Base-by-base conservation (phyloP, 1,284 basidiomycete genomes). In the Hypsizygus ulmarius region DNA sequence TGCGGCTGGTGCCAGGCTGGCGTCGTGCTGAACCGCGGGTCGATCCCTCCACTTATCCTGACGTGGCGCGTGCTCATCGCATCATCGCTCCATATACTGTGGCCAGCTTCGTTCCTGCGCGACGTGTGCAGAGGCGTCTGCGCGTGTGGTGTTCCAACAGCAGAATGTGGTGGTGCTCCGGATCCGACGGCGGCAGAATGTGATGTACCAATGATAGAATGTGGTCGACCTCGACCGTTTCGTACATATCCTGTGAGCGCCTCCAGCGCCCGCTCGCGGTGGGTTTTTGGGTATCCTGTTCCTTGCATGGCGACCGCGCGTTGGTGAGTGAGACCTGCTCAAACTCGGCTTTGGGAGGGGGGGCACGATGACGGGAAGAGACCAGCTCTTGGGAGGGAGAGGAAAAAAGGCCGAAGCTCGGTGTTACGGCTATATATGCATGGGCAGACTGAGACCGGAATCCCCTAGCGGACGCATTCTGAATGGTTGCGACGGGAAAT, bases 281-380 rank as follows among this genome's bases (percentile, higher is more conserved):
- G 55, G 27, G 21, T 25, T 25, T 25, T 25, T 25, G 43, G 43
- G 30, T 39, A 46, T 40, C 49, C 38, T 15, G 21, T 30, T 45
- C 47, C 42, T 33, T 55, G 41, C 53, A 57, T 57, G 19, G 7
- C 29, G 11, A 29, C 1, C 10, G 25, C 6, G 21, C 10, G 28
- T 40, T 35, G 19, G 12, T 38, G 45, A 41, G 49, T 41, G 55
- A 57, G 55, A 53, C 57, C 54, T 45, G 57, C 55, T 57, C 57
- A 43, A 49, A 50, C 45, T 52, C 43, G 34, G 25, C 6, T 12
- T 30, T 25, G 21, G 21, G 21, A 4, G 21, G 7, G 21, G 32
- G 7, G 21, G 32, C 21, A 30, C 21, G 44, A 43, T 39, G 38
- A 39, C 42, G 42, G 43, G 28, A 50, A 47, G 55, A 57, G 55